These are phyloP conservation scores for Metrosideros polymorpha DNA, from an alignment of 441 rosid species.

Conservation along the genomic window DNA sequence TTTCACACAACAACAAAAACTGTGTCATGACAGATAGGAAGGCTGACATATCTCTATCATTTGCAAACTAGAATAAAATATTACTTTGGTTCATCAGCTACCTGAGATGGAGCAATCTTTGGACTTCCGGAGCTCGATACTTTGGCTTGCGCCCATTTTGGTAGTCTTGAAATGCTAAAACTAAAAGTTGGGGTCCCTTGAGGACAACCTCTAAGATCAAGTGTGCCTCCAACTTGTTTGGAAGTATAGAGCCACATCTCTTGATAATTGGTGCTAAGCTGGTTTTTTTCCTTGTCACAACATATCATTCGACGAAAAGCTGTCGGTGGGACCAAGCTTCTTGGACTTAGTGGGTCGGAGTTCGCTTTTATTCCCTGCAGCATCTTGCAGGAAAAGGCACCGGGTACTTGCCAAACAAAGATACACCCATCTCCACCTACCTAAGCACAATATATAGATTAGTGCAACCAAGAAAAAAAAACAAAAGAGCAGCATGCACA, in stretches of 20 bases:
- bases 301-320: constrained; percentile 24
- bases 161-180: constrained; percentile 76
- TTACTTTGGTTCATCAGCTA: constrained; percentile 11
- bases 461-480: neutral
- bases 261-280: constrained; percentile 8
- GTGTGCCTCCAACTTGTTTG: constrained; percentile 6
- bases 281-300: constrained; percentile 30
- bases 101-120: constrained; percentile 39
- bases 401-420: constrained; percentile 67
- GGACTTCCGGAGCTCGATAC: constrained; percentile 31
- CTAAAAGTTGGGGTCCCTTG: constrained; percentile 53
- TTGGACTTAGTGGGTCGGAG: constrained; percentile 31
- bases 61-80: neutral
- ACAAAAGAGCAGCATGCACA: neutral
- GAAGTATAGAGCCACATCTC: constrained; percentile 17
- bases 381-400: constrained; percentile 46
- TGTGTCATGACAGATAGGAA: neutral
- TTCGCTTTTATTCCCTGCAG: constrained; percentile 39
- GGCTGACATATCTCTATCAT: neutral
- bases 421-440: constrained; percentile 78
- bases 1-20: neutral
- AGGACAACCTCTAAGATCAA: constrained; percentile 22
- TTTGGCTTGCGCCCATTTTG: constrained; percentile 81
- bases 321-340: constrained; percentile 21
- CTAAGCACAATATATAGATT: constrained; percentile 23